These are phyloP conservation scores for Melastoma candidum DNA, from an alignment of 441 rosid genomes.

Conservation along the genomic window DNA sequence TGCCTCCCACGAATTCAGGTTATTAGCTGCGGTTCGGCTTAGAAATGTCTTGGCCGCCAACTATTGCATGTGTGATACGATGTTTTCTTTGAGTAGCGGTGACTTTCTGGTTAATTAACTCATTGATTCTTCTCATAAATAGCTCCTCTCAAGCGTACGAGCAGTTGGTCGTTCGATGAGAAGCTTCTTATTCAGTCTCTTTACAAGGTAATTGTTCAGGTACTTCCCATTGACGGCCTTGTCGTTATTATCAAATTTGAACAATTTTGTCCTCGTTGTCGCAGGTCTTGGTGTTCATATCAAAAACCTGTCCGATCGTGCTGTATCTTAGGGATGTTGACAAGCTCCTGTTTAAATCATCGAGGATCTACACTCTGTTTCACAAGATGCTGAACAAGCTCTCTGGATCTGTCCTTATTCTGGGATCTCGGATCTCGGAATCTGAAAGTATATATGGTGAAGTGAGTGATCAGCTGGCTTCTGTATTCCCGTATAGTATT, in stretches of 20 bases:
- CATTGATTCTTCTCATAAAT: slow-evolving; percentile 4
- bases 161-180: slow-evolving; percentile 83
- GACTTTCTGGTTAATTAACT: slow-evolving; percentile 1
- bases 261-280: no score
- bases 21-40: not conserved
- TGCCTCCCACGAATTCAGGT: slow-evolving; percentile 47
- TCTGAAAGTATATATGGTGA: slow-evolving; percentile 30
- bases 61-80: no score
- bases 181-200: slow-evolving; percentile 75
- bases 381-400: slow-evolving; percentile 65
- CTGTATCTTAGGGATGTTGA: slow-evolving; percentile 72
- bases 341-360: slow-evolving; percentile 52
- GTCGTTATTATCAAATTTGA: no score
- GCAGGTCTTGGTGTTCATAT: slow-evolving; percentile 68
- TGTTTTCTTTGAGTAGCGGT: not conserved
- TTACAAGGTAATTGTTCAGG: slow-evolving; percentile 45
- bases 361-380: slow-evolving; percentile 56
- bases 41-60: no score
- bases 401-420: slow-evolving; percentile 58
- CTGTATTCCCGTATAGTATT: slow-evolving; percentile 59
- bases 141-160: slow-evolving; percentile 61
- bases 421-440: slow-evolving; percentile 53
- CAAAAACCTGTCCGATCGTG: slow-evolving; percentile 68
- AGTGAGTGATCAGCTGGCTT: slow-evolving; percentile 46
- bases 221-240: no score